Base-by-base conservation (phyloP, 106 monocot genomes). In the Allium sativum region DNA sequence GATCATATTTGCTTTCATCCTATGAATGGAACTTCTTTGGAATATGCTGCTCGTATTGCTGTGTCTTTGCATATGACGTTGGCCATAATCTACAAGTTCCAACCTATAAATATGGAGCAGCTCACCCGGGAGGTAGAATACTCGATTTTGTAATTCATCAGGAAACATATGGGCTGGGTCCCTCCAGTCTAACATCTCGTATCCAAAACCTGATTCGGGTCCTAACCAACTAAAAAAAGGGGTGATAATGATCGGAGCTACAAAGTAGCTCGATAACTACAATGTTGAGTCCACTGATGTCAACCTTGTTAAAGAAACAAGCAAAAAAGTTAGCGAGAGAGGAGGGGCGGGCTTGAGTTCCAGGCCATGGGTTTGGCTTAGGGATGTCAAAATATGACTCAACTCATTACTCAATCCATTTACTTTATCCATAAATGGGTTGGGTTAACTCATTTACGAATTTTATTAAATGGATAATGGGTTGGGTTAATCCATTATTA, bases 1-100 rank as follows among this genome's bases (percentile, higher is more conserved):
- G 93, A 93, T 52, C 85, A 93, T 58, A 78, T 93, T 21, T 85
- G 85, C 81, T 93, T 93, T 69, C 83, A 89, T 42, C 93, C 89
- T 3, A 42, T 89, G 22, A 72, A 69, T 8, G 21, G 70, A 11
- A 59, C 76, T 0, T 73, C 78, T 0, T 53, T 89, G 4, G 78
- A 83, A 7, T 71, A 81, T 10, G 76, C 71, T 58, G 73, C 93
- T 19, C 48, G 40, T 6, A 52, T 93, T 13, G 78, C 93, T 12
- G 78, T 56, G 14, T 71, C 73, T 16, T 75, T 80, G 89, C 85
- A 9, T 58, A 69, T 15, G 83, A 85, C 18, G 69, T 93, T 22
- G 89, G 89, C 42, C 18, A 65, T 17, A 53, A 73, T 9, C 89
- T 89, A 8, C 77, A 82, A 93, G 88, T 93, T 4, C 89, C 93